Conservation (phyloP, 2,329 filamentous ascomycete genomes). For the Fusarium cyanostomum region DNA sequence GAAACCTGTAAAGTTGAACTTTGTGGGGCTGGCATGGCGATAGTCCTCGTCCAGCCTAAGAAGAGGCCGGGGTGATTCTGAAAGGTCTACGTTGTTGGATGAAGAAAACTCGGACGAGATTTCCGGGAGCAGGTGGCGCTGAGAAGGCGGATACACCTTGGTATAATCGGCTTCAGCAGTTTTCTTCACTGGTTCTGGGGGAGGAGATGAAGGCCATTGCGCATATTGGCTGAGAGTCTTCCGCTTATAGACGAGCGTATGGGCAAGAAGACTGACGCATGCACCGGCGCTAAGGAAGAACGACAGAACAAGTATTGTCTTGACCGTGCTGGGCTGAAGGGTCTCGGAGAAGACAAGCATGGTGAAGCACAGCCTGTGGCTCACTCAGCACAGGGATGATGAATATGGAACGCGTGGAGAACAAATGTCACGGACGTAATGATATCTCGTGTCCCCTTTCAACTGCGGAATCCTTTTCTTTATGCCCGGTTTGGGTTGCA, state of each 20-base stretch:
- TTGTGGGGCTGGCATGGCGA: constrained; percentile 43
- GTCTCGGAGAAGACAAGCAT: constrained; percentile 27
- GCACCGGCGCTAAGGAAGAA: constrained; percentile 15
- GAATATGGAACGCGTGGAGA: not conserved
- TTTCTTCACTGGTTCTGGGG: constrained; percentile 29
- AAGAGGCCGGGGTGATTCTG: constrained; percentile 32
- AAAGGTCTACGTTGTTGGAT: constrained; percentile 16
- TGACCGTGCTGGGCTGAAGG: constrained; percentile 10
- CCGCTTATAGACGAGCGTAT: constrained; percentile 27
- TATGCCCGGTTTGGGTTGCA: constrained; percentile 10
- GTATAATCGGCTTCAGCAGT: constrained; percentile 35
- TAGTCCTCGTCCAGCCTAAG: constrained; percentile 50
- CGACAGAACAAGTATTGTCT: constrained; percentile 8
- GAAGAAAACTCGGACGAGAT: constrained; percentile 1
- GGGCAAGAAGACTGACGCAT: constrained; percentile 27
- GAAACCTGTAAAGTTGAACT: constrained; percentile 74
- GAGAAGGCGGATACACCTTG: constrained; percentile 42
- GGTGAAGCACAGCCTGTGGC: not conserved
- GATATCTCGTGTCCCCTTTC: not conserved
- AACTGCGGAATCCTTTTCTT: constrained; percentile 27
- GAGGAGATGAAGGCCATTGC: constrained; percentile 15
- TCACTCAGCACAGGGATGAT: not conserved
- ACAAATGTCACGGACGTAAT: not conserved
- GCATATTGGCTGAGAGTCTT: constrained; percentile 27
- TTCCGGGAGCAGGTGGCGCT: constrained; percentile 24